Evolutionary conservation across 257 asterid genomes (phyloP), one percentile per base, ranked within the genome.

Genomic region (Nicotiana attenuata): DNA sequence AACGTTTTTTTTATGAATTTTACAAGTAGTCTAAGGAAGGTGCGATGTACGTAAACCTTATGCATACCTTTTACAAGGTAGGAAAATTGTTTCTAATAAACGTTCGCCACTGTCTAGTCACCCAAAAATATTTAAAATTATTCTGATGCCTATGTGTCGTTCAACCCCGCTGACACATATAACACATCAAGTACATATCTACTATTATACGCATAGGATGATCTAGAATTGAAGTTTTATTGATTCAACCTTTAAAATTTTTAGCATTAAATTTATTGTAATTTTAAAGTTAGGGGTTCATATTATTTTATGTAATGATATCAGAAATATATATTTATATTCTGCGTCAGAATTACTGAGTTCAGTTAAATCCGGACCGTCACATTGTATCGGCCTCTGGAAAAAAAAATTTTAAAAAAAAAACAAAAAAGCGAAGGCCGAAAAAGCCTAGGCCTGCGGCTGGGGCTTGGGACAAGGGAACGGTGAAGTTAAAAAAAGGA

Each of bases 61-160:
- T 2, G 47, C 47, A 41, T 41, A 41, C 0, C 0, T 8, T 41
- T 0, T 38, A 41, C 0, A 0, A 2, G 3, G 3, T 41, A 8
- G 3, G 9, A 41, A 8, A 2, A 0, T 9, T 41, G 0, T 41
- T 41, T 41, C 0, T 41, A 3, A 41, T 41, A 41, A 0, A 41
- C 0, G 1, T 41, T 41, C 0, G 50, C 0, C 3, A 1, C 0
- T 41, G 0, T 9, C 11, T 2, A 2, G 0, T 0, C 13, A 41
- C 3, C 47, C 13, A 41, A 68, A 35, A 7, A 35, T 8, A 35
- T 68, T n/a, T 38, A 1, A 38, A 35, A 16, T n/a, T 68, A 68
- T 10, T 68, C 11, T 20, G 5, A 11, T 38, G 11, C 11, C 9
- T n/a, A 68, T 0, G 16, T 38, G 16, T 68, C 52, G 4, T 3